These are phyloP conservation scores for Spergularia bocconei DNA, from an alignment of 148 eudicot genomes.

Conservation along the genomic window DNA sequence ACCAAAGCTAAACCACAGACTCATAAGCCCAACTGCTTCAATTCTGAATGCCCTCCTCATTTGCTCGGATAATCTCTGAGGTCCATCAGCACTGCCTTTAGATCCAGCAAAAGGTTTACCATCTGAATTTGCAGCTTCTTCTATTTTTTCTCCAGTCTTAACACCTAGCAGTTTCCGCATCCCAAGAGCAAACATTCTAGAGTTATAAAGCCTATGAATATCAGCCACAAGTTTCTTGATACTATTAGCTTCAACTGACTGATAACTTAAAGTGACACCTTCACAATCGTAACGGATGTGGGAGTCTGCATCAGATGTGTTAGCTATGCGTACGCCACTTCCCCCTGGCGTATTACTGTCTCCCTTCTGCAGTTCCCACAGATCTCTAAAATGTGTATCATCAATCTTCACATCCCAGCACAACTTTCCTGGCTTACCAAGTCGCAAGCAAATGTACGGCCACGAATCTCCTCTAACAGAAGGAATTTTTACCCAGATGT, in stretches of 20 bases:
- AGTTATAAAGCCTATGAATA: constrained; percentile 81
- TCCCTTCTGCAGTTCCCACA: constrained; percentile 98
- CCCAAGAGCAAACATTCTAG: constrained; percentile 89
- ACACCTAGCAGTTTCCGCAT: constrained; percentile 86
- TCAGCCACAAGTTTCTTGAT: constrained; percentile 90
- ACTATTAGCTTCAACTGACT: constrained; percentile 85
- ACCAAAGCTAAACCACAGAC: constrained; percentile 98
- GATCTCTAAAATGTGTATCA: constrained; percentile 87
- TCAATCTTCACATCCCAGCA: constrained; percentile 95
- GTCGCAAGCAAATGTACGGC: constrained; percentile 84
- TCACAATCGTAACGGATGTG: constrained; percentile 90
- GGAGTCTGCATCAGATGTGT: constrained; percentile 85
- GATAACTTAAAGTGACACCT: constrained; percentile 85
- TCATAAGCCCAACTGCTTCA: constrained; percentile 93
- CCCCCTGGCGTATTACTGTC: constrained; percentile 77
- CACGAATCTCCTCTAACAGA: constrained; percentile 68
- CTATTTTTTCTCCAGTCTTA: constrained; percentile 60
- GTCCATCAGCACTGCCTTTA: constrained; percentile 49
- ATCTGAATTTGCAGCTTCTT: constrained; percentile 55
- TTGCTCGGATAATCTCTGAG: constrained; percentile 72
- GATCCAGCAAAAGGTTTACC: constrained; percentile 39
- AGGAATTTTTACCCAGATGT: constrained; percentile 90
- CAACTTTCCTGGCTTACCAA: constrained; percentile 90
- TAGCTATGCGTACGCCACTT: constrained; percentile 87
- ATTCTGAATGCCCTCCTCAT: constrained; percentile 87